Base-by-base conservation (phyloP, 2,329 filamentous ascomycete genomes). In the Colletotrichum abscissum region DNA sequence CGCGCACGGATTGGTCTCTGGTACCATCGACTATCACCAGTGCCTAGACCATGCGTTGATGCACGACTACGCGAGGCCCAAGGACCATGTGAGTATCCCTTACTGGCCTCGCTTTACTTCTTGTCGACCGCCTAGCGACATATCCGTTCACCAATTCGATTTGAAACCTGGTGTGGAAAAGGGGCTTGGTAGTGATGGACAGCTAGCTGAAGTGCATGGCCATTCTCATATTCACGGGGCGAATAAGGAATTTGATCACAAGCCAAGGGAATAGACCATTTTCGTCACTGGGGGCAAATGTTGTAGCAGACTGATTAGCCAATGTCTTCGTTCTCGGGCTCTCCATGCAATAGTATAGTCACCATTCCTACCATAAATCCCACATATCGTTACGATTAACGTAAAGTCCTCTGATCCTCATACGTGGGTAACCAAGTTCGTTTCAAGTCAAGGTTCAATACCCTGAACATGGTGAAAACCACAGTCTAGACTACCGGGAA, bases 21-120 rank as follows among this genome's bases (percentile, higher is more conserved):
- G 63, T 9, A 66, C 63, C 30, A 66, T 57, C 33, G 63, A 66
- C 63, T 57, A 66, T 28, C 62, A 64, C 22, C 63, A 65, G 33
- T 65, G 63, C 52, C 63, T 64, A 22, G 62, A 64, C 14, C 62
- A 64, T 24, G 62, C 62, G 16, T 42, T 64, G 12, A 64, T 64
- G 62, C 46, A 55, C 4, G 62, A 64, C 62, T 64, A 64, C 6
- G 28, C 62, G 16, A 64, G 62, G 22, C 46, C 62, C 26, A 38
- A 35, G 22, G 49, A 55, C 16, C 62, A 55, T 22, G 49, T 64
- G n/a, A 64, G 62, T n/a, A 55, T 55, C 4, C 62, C 62, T 11
- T 64, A 49, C 42, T 49, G 42, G 42, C 42, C 42, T n/a, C 42
- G 42, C 16, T 49, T 49, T 9, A 49, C 42, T n/a, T 49, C 42